Percentiles rank a stretch among this genome's conserved stretches.
Evolutionary conservation across 192 early-diverging fungal species (phyloP).

Genomic region (Coemansia sp.): DNA sequence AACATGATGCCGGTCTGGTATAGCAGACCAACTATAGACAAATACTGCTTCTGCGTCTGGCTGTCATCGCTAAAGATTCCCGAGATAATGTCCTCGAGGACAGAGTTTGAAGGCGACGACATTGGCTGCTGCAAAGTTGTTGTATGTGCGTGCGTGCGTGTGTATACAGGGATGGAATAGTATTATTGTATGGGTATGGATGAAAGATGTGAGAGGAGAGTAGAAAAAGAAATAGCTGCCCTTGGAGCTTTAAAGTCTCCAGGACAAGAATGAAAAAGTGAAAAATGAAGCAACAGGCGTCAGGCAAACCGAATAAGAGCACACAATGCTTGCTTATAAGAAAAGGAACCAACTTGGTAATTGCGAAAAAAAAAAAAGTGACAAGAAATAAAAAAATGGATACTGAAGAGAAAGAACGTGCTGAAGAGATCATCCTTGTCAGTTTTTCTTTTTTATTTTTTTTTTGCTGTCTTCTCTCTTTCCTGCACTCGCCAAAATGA

Average conservation of each 20-base stretch:
- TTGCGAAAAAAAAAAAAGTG: too few relatives aligned
- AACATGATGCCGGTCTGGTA: constrained; percentile 66
- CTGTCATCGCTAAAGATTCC: constrained; percentile 51
- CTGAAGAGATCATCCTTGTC: too few relatives aligned
- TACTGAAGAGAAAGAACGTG: not conserved
- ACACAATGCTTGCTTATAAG: too few relatives aligned
- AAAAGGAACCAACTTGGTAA: too few relatives aligned
- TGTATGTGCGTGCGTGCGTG: constrained; percentile 9
- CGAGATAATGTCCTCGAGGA: constrained; percentile 44
- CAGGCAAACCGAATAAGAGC: too few relatives aligned
- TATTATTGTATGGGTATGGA: not conserved
- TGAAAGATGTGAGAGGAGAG: not conserved
- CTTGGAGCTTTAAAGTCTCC: too few relatives aligned
- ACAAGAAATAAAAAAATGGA: too few relatives aligned
- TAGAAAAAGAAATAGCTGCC: not conserved
- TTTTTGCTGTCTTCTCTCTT: not conserved
- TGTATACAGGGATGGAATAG: too few relatives aligned
- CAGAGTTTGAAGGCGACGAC: constrained; percentile 16
- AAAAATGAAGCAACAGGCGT: too few relatives aligned
- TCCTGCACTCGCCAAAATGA: constrained; percentile 3
- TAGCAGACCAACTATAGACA: constrained; percentile 60
- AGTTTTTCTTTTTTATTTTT: not conserved
- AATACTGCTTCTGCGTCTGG: constrained; percentile 47
- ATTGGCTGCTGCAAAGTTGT: not conserved
- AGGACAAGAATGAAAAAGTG: not conserved